A percentile compares a stretch with the other conserved stretches of the same genome.
Evolutionary conservation across 495 filamentous ascomycete genomes (phyloP).

Genomic region (Penicillium tannophilum): DNA sequence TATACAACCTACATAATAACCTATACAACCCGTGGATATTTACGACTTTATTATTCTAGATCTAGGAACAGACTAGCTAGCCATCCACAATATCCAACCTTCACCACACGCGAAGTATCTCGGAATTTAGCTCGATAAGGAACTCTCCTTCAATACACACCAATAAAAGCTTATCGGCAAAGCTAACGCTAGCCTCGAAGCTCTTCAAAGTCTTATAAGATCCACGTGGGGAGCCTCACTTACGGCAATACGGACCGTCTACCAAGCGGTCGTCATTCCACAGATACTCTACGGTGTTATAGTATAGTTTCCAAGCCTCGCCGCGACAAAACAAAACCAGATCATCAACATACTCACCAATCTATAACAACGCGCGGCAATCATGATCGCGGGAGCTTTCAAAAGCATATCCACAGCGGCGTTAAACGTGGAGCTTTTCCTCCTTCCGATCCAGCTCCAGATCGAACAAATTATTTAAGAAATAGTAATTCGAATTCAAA

Average conservation of each 20-base stretch:
- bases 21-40: not conserved
- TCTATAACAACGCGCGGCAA: not conserved
- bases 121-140: conserved; percentile 19
- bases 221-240: no score
- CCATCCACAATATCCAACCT: not conserved
- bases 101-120: conserved; percentile 7
- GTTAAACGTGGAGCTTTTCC: not conserved
- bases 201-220: conserved; percentile 2
- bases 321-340: not conserved
- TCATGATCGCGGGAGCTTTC: not conserved
- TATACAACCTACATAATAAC: no score
- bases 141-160: conserved; percentile 17
- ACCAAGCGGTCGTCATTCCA: no score
- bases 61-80: not conserved
- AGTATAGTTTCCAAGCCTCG: no score
- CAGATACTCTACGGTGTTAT: no score
- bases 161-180: conserved; percentile 14
- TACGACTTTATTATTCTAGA: not conserved
- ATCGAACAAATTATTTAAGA: not conserved
- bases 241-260: no score
- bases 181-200: conserved; percentile 14
- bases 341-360: not conserved
- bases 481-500: not conserved
- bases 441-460: not conserved
- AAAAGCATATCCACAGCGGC: not conserved